phyloP scores from a whole-genome alignment of 2,329 filamentous ascomycete genomes.

The Ophiobolus disseminans region DNA sequence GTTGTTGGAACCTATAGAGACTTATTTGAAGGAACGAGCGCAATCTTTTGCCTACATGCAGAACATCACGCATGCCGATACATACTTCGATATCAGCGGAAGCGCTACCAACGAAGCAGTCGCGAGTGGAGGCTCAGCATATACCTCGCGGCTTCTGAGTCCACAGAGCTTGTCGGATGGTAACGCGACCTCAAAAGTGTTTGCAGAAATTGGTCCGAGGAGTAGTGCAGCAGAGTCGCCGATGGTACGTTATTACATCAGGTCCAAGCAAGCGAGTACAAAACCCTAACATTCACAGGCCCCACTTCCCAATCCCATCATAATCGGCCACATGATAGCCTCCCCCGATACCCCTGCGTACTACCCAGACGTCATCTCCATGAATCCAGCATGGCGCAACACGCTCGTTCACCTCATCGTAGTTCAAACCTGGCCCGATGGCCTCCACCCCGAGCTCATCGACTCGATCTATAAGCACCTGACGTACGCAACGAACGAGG shows the following conservation, averaged over 20 bases:
- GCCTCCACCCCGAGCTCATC: slow-evolving; percentile 8
- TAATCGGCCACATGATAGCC: slow-evolving; percentile 35
- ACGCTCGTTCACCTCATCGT: slow-evolving; percentile 30
- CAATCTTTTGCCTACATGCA: slow-evolving; percentile 22
- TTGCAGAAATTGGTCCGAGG: slow-evolving; percentile 28
- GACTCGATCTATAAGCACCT: slow-evolving; percentile 25
- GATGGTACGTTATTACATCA: too few relatives aligned
- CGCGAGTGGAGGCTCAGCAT: slow-evolving; percentile 25
- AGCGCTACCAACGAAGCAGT: slow-evolving; percentile 27
- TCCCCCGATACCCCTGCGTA: slow-evolving; percentile 18
- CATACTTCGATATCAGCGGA: slow-evolving; percentile 19
- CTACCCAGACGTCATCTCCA: slow-evolving; percentile 19
- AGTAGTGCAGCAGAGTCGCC: too few relatives aligned
- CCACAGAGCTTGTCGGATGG: slow-evolving; percentile 23
- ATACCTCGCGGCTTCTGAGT: slow-evolving; percentile 31
- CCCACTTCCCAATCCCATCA: slow-evolving; percentile 18
- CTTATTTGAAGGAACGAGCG: slow-evolving; percentile 11
- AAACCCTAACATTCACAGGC: slow-evolving; percentile 17
- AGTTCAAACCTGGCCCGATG: slow-evolving; percentile 20
- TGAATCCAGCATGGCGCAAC: slow-evolving; percentile 36
- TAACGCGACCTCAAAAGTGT: slow-evolving; percentile 15
- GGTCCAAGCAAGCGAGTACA: too few relatives aligned
- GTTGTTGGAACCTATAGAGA: slow-evolving; percentile 24
- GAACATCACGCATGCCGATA: slow-evolving; percentile 12
- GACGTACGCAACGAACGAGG: slow-evolving; percentile 23